phyloP scores from a whole-genome alignment of 345 rosid genomes.

The Syzygium oleosum region DNA sequence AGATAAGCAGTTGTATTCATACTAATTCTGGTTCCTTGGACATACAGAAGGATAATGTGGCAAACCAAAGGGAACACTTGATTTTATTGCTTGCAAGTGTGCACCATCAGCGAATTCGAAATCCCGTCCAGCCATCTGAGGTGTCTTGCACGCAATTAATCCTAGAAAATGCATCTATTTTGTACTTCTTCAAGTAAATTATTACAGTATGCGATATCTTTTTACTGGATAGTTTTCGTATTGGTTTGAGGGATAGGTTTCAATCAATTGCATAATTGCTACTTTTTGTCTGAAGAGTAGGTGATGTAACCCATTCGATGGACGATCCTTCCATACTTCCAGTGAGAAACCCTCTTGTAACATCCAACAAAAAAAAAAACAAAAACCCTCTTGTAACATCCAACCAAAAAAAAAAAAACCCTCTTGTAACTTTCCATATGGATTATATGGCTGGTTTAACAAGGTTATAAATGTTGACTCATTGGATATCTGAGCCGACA shows the following conservation, averaged over 20 bases:
- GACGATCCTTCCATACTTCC: too few species aligned
- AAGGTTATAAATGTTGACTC: too few species aligned
- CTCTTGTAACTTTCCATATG: too few species aligned
- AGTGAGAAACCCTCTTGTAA: too few species aligned
- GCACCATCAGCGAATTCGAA: constrained; percentile 83
- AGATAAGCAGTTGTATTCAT: neutral
- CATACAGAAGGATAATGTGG: constrained; percentile 87
- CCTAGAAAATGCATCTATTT: neutral
- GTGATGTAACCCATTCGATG: too few species aligned
- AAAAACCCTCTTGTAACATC: too few species aligned
- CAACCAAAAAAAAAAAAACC: too few species aligned
- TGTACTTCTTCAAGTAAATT: neutral
- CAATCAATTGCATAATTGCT: neutral
- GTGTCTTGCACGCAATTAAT: constrained; percentile 25
- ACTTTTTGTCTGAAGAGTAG: too few species aligned
- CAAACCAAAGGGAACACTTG: constrained; percentile 97
- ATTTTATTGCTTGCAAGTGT: constrained; percentile 93
- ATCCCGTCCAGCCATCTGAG: constrained; percentile 95
- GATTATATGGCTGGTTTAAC: too few species aligned
- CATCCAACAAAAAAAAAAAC: too few species aligned
- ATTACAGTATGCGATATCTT: neutral
- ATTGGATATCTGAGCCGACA: neutral
- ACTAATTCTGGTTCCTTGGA: neutral
- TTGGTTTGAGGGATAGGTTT: neutral
- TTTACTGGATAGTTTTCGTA: neutral